Evolutionary conservation across 371 early-diverging fungal species (phyloP), one percentile per base, ranked within the genome.

Genomic region (Funneliformis caledonium): DNA sequence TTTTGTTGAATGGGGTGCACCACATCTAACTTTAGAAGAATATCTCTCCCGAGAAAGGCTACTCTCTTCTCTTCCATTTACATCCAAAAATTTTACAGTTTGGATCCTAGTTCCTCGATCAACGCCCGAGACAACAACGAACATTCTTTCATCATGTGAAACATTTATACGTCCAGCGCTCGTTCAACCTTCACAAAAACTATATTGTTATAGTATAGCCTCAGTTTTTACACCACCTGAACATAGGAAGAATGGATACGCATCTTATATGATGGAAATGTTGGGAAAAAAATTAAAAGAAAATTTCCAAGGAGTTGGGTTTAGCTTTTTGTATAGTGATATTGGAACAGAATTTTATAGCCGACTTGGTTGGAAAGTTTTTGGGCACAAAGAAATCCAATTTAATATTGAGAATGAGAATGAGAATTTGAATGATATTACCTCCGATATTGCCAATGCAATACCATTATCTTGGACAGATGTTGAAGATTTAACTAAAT

Each of bases 301-400:
- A 19, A 11, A 76, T 26, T 69, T 37, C n/a, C 77, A 59, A 12
- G 81, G 75, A 64, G 72, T 64, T 2, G 52, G 59, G 3, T 80
- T 84, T 78, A 81, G 85, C 1, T 84, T 76, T 77, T 80, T 88
- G 33, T 86, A 86, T 77, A 85, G 85, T 65, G 88, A 88, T 68
- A 72, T 88, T 10, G 88, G 88, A 9, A 70, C 84, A 11, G 62
- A 80, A 7, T 88, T 86, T 76, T 88, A 88, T 31, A 82, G 68
- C 4, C 74, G 86, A 64, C 62, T 82, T 65, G 88, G 87, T 26
- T 88, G 85, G 87, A 80, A 81, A 11, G 74, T 83, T 11, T 80
- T 83, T 73, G 76, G 69, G 5, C 81, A 83, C 16, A 59, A 72
- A 16, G 83, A 86, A 70, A 81, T 83, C 33, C 31, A 26, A n/a